Conservation (phyloP, 129 eudicot species). For the Escallonia herrerae region DNA sequence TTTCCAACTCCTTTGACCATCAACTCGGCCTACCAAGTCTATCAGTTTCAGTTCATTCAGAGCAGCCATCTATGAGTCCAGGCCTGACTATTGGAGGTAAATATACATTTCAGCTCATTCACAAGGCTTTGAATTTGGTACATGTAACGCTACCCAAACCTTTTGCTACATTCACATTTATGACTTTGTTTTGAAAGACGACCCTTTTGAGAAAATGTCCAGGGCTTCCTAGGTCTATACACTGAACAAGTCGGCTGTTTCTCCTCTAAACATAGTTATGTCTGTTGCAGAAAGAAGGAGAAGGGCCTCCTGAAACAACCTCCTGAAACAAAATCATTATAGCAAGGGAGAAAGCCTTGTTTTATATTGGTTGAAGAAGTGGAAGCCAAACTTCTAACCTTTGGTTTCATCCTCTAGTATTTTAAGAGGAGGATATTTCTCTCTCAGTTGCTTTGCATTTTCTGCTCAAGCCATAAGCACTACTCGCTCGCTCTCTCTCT, state of each 20-base stretch:
- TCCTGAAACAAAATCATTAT: no score
- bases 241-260: no score
- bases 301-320: no score
- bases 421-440: no score
- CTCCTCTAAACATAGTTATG: no score
- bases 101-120: background rate
- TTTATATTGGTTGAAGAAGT: background rate
- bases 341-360: background rate
- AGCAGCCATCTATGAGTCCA: conserved; percentile 53
- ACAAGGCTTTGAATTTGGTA: background rate
- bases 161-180: background rate
- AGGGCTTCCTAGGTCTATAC: no score
- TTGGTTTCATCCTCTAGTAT: no score
- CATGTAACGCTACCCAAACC: background rate
- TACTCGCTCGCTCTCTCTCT: no score
- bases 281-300: no score
- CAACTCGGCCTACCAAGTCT: conserved; percentile 53
- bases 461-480: no score
- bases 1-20: conserved; percentile 48
- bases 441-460: no score
- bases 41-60: conserved; percentile 41
- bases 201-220: no score
- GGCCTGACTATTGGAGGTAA: conserved; percentile 59
- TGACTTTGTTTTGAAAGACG: background rate
- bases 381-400: background rate